phyloP scores from a whole-genome alignment of 345 rosid species.

The Combretum micranthum region DNA sequence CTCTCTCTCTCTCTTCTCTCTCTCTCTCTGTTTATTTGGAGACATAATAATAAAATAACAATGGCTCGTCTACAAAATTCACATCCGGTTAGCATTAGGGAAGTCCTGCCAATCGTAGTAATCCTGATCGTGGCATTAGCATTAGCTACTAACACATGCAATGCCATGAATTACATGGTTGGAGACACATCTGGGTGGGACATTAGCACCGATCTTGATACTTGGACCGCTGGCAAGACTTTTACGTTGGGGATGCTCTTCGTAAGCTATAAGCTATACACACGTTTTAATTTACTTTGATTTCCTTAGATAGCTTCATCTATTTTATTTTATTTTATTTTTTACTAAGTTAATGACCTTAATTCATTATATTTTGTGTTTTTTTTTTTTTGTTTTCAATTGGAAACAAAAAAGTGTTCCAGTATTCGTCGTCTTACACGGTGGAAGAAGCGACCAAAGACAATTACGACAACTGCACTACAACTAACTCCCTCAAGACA shows the following conservation, averaged over 20 bases:
- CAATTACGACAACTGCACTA: slow-evolving; percentile 48
- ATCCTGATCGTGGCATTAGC: neutral
- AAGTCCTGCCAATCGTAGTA: too few species aligned
- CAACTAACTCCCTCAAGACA: slow-evolving; percentile 33
- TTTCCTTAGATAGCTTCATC: too few species aligned
- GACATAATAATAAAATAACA: too few species aligned
- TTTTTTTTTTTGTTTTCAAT: neutral
- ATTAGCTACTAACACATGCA: slow-evolving; percentile 21
- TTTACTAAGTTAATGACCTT: too few species aligned
- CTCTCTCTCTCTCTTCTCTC: neutral
- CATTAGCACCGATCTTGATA: slow-evolving; percentile 61
- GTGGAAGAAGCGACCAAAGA: slow-evolving; percentile 49
- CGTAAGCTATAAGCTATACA: slow-evolving; percentile 41
- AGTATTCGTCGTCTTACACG: slow-evolving; percentile 53
- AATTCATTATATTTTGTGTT: neutral
- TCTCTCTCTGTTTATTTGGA: too few species aligned
- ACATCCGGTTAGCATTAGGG: too few species aligned
- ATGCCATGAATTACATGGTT: slow-evolving; percentile 56
- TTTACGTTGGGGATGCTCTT: slow-evolving; percentile 69
- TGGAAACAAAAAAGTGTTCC: slow-evolving; percentile 39
- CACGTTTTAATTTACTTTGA: too few species aligned
- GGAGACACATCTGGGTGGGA: slow-evolving; percentile 96
- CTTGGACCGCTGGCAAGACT: slow-evolving; percentile 61
- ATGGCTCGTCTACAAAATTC: too few species aligned
- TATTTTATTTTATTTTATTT: too few species aligned